These are phyloP conservation scores for Ogataea trehaloabstinens DNA, from an alignment of 805 yeast genomes.

Conservation along the genomic window DNA sequence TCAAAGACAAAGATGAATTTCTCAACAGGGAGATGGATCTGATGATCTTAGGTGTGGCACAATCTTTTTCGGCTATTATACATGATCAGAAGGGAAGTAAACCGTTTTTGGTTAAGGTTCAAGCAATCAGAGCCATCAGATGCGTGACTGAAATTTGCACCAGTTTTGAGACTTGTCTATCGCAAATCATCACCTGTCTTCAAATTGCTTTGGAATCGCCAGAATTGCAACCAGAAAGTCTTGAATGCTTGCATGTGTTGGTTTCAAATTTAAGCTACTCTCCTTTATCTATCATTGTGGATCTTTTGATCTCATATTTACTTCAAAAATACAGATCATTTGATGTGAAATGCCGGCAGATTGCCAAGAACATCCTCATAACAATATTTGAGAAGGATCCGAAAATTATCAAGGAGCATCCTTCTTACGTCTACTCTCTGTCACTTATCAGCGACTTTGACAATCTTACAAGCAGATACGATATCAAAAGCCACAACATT, in stretches of 20 bases:
- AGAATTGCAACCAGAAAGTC: conserved; percentile 57
- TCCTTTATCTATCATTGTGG: conserved; percentile 64
- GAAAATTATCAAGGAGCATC: conserved; percentile 38
- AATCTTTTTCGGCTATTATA: conserved; percentile 74
- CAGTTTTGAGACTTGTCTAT: conserved; percentile 53
- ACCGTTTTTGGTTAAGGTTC: conserved; percentile 68
- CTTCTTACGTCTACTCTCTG: conserved; percentile 52
- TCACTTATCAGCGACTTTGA: conserved; percentile 42
- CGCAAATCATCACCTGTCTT: conserved; percentile 83
- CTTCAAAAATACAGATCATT: conserved; percentile 65
- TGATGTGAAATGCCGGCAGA: conserved; percentile 42
- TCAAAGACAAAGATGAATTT: conserved; percentile 29
- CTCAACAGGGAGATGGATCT: conserved; percentile 48
- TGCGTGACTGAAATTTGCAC: conserved; percentile 54
- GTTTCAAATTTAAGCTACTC: conserved; percentile 54
- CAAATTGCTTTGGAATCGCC: conserved; percentile 72
- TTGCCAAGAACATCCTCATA: conserved; percentile 52
- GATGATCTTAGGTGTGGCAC: conserved; percentile 71
- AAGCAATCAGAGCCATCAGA: conserved; percentile 71
- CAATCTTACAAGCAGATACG: conserved; percentile 18
- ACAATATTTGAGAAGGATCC: conserved; percentile 34
- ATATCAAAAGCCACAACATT: conserved; percentile 28
- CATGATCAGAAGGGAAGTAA: conserved; percentile 70
- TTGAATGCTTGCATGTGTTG: conserved; percentile 67
- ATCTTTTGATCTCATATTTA: conserved; percentile 69